phyloP scores from a whole-genome alignment of 2,329 filamentous ascomycete genomes.

The Aspergillus sp. region DNA sequence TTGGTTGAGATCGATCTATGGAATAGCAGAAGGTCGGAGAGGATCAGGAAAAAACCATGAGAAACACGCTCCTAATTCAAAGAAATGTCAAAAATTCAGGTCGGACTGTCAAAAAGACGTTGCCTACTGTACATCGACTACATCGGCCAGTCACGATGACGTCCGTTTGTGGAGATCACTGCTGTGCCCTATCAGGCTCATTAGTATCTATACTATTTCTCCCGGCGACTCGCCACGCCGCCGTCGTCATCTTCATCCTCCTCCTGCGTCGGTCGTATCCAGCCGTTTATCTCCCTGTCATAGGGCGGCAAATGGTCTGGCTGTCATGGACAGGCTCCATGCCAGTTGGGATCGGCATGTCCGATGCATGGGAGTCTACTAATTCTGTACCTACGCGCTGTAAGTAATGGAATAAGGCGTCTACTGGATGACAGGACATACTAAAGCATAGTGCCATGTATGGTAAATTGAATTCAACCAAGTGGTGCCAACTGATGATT shows the following conservation, averaged over 20 bases:
- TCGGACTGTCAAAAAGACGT: not conserved
- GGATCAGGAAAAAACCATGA: conserved; percentile 5
- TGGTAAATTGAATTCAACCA: conserved; percentile 3
- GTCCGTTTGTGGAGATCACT: not conserved
- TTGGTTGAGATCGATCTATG: not conserved
- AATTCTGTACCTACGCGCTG: not conserved
- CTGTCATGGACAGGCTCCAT: too few relatives aligned
- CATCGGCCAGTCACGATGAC: not conserved
- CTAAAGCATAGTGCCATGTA: not conserved
- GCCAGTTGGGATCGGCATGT: not conserved
- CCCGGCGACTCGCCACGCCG: not conserved
- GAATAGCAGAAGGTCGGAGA: not conserved
- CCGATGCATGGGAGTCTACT: not conserved
- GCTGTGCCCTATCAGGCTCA: not conserved
- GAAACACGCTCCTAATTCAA: too few relatives aligned
- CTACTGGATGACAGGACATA: not conserved
- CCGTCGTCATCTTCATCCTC: not conserved
- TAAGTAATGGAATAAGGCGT: not conserved
- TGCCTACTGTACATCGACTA: not conserved
- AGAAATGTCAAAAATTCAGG: not conserved
- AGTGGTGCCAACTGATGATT: not conserved
- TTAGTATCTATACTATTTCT: too few relatives aligned
- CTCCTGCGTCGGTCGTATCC: too few relatives aligned
- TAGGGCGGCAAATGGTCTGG: too few relatives aligned
- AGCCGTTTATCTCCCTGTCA: too few relatives aligned